These are phyloP conservation scores for Dicorynia guianensis DNA, from an alignment of 306 rosid species.

Conservation along the genomic window DNA sequence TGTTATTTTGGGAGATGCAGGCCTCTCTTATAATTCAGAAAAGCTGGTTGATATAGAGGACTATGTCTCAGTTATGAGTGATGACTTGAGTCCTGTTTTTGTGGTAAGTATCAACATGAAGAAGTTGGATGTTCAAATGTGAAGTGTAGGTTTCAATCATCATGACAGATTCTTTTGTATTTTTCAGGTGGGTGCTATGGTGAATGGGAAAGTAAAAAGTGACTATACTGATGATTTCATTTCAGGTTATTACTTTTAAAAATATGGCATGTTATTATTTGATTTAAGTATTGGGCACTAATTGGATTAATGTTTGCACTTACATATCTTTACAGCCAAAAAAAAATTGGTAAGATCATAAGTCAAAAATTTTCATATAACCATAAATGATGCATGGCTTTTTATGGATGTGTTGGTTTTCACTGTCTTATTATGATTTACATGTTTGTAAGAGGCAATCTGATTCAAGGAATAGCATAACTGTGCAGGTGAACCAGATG, in stretches of 20 bases:
- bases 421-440: no score
- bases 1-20: conserved; percentile 34
- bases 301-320: neutral
- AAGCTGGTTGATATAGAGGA: conserved; percentile 46
- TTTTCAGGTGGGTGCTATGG: conserved; percentile 53
- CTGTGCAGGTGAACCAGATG: no score
- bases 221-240: conserved; percentile 35
- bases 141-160: conserved; percentile 17
- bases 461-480: no score
- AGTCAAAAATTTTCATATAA: no score
- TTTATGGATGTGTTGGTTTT: no score
- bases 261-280: neutral
- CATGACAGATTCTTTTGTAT: neutral
- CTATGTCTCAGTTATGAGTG: conserved; percentile 19
- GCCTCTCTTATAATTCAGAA: conserved; percentile 46
- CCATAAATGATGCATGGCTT: no score
- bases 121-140: neutral
- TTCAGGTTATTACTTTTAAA: conserved; percentile 39
- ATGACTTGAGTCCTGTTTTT: conserved; percentile 38
- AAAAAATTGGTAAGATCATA: no score
- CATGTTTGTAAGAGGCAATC: no score
- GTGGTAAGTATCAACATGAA: conserved; percentile 36
- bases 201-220: conserved; percentile 40
- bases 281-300: neutral
- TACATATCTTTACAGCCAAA: no score